Evolutionary conservation across 2,329 filamentous ascomycete genomes (phyloP).

Genomic region (Monilinia aucupariae): DNA sequence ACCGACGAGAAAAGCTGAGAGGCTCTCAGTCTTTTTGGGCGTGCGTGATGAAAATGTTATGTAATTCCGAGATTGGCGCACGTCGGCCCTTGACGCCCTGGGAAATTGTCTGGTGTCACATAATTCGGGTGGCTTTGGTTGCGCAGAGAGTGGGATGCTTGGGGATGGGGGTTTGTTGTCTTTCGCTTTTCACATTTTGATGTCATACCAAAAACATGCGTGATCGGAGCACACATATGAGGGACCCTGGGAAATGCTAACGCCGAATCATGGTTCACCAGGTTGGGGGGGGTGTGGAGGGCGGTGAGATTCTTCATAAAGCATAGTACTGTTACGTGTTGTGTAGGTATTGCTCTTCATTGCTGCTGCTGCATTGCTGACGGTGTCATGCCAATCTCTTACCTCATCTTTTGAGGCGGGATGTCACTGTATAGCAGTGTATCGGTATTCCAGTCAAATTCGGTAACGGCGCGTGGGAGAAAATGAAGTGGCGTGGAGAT

Average conservation of each 20-base stretch:
- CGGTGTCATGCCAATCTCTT: constrained; percentile 6
- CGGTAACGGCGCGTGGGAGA: constrained; percentile 6
- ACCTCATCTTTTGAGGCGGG: neutral
- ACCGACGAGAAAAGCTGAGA: neutral
- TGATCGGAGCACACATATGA: neutral
- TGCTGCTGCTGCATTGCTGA: constrained; percentile 6
- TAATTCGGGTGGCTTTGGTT: constrained; percentile 5
- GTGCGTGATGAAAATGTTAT: neutral
- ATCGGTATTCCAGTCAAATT: neutral
- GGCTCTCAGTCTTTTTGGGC: constrained; percentile 1
- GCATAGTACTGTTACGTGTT: too few species aligned
- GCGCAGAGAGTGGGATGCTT: constrained; percentile 7
- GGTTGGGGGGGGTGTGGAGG: too few species aligned
- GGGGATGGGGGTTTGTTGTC: too few species aligned
- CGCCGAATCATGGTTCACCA: neutral
- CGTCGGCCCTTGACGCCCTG: neutral
- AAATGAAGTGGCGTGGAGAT: neutral
- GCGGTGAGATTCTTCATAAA: neutral
- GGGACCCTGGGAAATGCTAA: neutral
- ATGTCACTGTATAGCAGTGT: neutral
- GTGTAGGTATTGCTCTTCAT: neutral
- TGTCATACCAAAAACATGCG: neutral
- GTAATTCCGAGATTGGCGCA: constrained; percentile 12
- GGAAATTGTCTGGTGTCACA: constrained; percentile 5
- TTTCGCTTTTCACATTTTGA: neutral